Conservation (phyloP, 1,139 yeast species). For the Protomyces macrosporus region DNA sequence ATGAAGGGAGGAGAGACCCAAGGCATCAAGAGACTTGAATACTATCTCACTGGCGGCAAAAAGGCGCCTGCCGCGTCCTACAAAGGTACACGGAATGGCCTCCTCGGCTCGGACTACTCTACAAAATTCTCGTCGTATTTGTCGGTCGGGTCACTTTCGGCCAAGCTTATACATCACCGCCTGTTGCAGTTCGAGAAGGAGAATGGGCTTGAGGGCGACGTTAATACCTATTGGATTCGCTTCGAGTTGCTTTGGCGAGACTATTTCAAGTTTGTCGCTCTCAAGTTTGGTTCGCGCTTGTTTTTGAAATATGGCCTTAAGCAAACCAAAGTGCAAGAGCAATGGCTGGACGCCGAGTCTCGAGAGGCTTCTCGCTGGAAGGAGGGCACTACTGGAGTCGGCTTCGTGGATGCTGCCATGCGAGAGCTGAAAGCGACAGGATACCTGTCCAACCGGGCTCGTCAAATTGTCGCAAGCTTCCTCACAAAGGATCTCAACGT, state of each 20-base stretch:
- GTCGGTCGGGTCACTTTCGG: slow-evolving; percentile 9
- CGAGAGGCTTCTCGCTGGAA: slow-evolving; percentile 31
- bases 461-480: slow-evolving; percentile 53
- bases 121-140: slow-evolving; percentile 23
- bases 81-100: slow-evolving; percentile 15
- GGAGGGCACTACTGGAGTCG: slow-evolving; percentile 37
- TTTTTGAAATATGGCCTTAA: slow-evolving; percentile 10
- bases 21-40: slow-evolving; percentile 8
- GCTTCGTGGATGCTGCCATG: slow-evolving; percentile 57
- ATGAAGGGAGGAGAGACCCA: slow-evolving; percentile 19
- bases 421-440: slow-evolving; percentile 48
- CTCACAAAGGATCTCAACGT: slow-evolving; percentile 49
- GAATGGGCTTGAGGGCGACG: slow-evolving; percentile 10
- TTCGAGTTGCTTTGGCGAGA: slow-evolving; percentile 25
- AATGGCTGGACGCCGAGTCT: slow-evolving; percentile 11
- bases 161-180: slow-evolving; percentile 17
- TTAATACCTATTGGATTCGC: slow-evolving; percentile 23
- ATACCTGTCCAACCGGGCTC: slow-evolving; percentile 49
- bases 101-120: slow-evolving; percentile 24
- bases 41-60: slow-evolving; percentile 17
- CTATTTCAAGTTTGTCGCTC: slow-evolving; percentile 23
- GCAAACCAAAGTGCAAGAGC: slow-evolving; percentile 5
- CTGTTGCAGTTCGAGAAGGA: slow-evolving; percentile 13
- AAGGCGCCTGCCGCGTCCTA: slow-evolving; percentile 18
- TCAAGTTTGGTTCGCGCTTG: slow-evolving; percentile 15